Evolutionary conservation across 2,329 filamentous ascomycete species (phyloP).

Genomic region (Ambrosiella beaveri): DNA sequence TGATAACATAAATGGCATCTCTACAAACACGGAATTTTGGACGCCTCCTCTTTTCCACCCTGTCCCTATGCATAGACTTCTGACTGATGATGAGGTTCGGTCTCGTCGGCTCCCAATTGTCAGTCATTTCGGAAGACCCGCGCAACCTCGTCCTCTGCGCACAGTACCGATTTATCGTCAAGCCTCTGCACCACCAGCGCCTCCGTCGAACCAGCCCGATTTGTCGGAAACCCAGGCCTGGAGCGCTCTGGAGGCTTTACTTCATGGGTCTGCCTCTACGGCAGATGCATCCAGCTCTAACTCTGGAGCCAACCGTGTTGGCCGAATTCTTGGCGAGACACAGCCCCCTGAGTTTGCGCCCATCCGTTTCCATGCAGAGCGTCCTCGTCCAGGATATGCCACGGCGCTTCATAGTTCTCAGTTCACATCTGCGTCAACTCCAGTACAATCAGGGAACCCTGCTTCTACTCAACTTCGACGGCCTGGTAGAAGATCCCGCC

Average conservation of each 20-base stretch:
- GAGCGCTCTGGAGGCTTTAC: conserved; percentile 76
- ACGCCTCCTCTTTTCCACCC: not conserved
- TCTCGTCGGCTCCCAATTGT: not conserved
- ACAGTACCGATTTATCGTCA: no score
- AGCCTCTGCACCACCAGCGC: no score
- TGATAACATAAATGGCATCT: not conserved
- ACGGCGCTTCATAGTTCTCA: not conserved
- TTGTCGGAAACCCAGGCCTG: conserved; percentile 39
- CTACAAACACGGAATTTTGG: not conserved
- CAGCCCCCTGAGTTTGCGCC: not conserved
- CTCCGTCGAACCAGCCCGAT: no score
- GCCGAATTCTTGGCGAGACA: not conserved
- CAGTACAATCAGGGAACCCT: not conserved
- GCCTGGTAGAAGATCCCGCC: not conserved
- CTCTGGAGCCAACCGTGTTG: not conserved
- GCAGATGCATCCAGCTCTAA: conserved; percentile 15
- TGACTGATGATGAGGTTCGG: not conserved
- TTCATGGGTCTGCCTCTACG: conserved; percentile 29
- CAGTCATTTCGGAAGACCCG: not conserved
- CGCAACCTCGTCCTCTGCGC: not conserved
- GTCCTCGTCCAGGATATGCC: not conserved
- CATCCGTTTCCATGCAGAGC: not conserved
- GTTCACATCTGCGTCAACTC: not conserved
- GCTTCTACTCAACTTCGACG: not conserved
- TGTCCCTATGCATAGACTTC: not conserved